phyloP scores from a whole-genome alignment of 768 basidiomycete species.

The Collybia mongolica region DNA sequence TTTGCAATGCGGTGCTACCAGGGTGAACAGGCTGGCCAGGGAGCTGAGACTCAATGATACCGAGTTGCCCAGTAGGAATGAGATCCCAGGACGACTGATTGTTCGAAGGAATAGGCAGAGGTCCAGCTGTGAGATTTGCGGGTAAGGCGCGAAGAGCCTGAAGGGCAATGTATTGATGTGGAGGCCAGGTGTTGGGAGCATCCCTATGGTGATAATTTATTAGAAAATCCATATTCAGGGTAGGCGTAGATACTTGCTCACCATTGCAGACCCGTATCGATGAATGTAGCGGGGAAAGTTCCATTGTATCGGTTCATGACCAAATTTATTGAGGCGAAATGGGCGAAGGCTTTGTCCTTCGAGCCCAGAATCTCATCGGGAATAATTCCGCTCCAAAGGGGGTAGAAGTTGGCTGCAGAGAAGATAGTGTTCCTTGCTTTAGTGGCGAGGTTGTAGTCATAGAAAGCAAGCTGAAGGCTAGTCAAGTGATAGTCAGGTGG shows the following conservation, averaged over 20 bases:
- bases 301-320: slow-evolving; percentile 87
- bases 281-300: slow-evolving; percentile 77
- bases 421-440: slow-evolving; percentile 65
- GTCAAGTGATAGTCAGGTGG: no score
- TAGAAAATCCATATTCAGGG: not conserved
- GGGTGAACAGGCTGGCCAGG: slow-evolving; percentile 60
- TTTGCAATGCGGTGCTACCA: slow-evolving; percentile 25
- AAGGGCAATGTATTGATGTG: slow-evolving; percentile 79
- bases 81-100: slow-evolving; percentile 64
- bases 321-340: slow-evolving; percentile 75
- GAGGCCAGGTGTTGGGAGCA: slow-evolving; percentile 88
- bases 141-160: slow-evolving; percentile 77
- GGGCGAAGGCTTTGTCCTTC: slow-evolving; percentile 59
- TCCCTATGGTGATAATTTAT: slow-evolving; percentile 51
- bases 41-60: slow-evolving; percentile 64
- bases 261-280: slow-evolving; percentile 84
- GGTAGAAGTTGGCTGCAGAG: slow-evolving; percentile 78
- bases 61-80: slow-evolving; percentile 81
- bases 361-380: slow-evolving; percentile 65
- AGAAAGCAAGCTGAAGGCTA: slow-evolving; percentile 64
- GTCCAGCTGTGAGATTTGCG: slow-evolving; percentile 58
- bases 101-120: slow-evolving; percentile 47
- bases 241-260: slow-evolving; percentile 19
- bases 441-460: slow-evolving; percentile 82
- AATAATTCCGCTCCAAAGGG: slow-evolving; percentile 84